phyloP scores from a whole-genome alignment of 148 eudicot genomes.

The Fallopia convolvulus region DNA sequence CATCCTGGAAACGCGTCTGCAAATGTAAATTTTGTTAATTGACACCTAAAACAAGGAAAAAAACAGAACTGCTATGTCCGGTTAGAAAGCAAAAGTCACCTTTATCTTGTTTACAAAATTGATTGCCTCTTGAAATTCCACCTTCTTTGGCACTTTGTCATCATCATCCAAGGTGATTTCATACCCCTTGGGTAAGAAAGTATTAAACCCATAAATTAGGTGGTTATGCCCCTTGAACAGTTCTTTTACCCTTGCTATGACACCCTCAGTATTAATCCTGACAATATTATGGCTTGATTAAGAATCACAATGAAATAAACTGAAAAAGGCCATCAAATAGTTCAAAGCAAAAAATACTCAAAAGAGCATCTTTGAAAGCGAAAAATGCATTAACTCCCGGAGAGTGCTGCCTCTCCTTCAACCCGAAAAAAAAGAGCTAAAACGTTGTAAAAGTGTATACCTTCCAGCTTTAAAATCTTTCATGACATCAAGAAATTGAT shows the following conservation, averaged over 20 bases:
- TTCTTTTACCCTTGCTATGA: slow-evolving; percentile 85
- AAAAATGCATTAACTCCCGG: too few species aligned
- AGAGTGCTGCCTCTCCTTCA: too few species aligned
- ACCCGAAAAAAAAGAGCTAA: neutral
- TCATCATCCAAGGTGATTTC: slow-evolving; percentile 83
- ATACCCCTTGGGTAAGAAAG: slow-evolving; percentile 96
- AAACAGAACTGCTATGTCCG: neutral
- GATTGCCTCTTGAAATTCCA: slow-evolving; percentile 96
- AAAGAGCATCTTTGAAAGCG: neutral
- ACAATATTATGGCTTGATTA: slow-evolving; percentile 12
- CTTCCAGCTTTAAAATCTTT: slow-evolving; percentile 95
- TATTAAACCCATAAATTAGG: slow-evolving; percentile 84
- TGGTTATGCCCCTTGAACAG: slow-evolving; percentile 90
- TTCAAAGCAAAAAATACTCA: neutral
- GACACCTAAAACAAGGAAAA: neutral
- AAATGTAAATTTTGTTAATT: slow-evolving; percentile 5
- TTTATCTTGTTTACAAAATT: slow-evolving; percentile 95
- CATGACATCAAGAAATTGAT: slow-evolving; percentile 96
- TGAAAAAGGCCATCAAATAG: neutral
- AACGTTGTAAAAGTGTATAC: slow-evolving; percentile 29
- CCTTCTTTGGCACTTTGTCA: slow-evolving; percentile 69
- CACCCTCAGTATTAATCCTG: slow-evolving; percentile 94
- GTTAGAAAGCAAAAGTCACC: slow-evolving; percentile 29
- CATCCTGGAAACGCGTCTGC: slow-evolving; percentile 94
- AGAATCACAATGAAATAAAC: neutral